Conservation (phyloP, 192 early-diverging fungal species). For the Coemansia sp. region DNA sequence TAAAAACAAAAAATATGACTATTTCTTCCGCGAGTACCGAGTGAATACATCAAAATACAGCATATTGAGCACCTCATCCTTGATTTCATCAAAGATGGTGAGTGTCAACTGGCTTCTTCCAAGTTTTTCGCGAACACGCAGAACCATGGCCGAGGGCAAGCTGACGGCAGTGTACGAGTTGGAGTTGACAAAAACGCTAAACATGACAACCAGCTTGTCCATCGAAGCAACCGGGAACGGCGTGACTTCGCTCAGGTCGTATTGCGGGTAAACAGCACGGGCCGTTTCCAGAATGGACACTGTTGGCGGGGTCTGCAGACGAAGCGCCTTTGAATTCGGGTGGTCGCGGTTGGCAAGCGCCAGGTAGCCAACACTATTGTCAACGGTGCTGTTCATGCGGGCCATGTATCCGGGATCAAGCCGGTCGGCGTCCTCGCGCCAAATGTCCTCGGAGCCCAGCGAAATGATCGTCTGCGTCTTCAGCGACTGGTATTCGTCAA, state of each 20-base stretch:
- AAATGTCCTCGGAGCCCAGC: slow-evolving; percentile 40
- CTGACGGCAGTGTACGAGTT: slow-evolving; percentile 44
- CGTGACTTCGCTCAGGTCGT: slow-evolving; percentile 28
- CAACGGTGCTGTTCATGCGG: slow-evolving; percentile 27
- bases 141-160: slow-evolving; percentile 39
- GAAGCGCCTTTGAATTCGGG: slow-evolving; percentile 15
- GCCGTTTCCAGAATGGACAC: slow-evolving; percentile 47
- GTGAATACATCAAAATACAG: slow-evolving; percentile 53
- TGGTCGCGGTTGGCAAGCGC: slow-evolving; percentile 26
- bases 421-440: slow-evolving; percentile 39
- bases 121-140: slow-evolving; percentile 38
- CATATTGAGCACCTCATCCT: slow-evolving; percentile 51
- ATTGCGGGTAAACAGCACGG: slow-evolving; percentile 34
- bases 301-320: slow-evolving; percentile 39
- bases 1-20: not conserved
- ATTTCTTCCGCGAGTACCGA: slow-evolving; percentile 15
- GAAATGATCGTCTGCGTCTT: slow-evolving; percentile 35
- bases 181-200: slow-evolving; percentile 53
- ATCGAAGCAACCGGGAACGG: slow-evolving; percentile 44
- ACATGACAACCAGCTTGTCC: slow-evolving; percentile 51
- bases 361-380: slow-evolving; percentile 24
- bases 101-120: slow-evolving; percentile 33
- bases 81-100: slow-evolving; percentile 52
- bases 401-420: slow-evolving; percentile 29
- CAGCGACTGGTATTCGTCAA: slow-evolving; percentile 51